A percentile compares a stretch with the other conserved stretches of the same genome.
Conservation (phyloP, 1,284 basidiomycete genomes). For the Paramarasmius palmivorus region DNA sequence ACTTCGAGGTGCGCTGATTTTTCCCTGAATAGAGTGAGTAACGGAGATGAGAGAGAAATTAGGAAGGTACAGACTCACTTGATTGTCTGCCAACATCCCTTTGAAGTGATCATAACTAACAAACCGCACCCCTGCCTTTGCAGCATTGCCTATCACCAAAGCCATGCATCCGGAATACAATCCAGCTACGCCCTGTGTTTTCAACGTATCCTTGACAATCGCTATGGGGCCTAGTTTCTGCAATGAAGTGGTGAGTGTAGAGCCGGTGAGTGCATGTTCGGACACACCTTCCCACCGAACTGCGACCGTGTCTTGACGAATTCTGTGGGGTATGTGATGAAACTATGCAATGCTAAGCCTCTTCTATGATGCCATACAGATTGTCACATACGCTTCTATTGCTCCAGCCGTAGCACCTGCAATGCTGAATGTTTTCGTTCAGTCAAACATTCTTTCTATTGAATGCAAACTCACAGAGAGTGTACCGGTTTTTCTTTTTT, state of each 20-base stretch:
- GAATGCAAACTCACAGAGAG: constrained; percentile 49
- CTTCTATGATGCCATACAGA: not conserved
- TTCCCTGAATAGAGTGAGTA: constrained; percentile 59
- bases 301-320: constrained; percentile 88
- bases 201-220: constrained; percentile 72
- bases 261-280: not conserved
- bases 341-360: constrained; percentile 37
- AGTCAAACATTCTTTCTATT: not conserved
- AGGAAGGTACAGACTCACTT: constrained; percentile 50
- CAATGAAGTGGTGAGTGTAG: not conserved
- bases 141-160: constrained; percentile 85
- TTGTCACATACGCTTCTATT: constrained; percentile 71
- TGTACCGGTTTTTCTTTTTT: constrained; percentile 79
- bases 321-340: constrained; percentile 90
- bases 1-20: constrained; percentile 83
- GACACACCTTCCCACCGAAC: constrained; percentile 72
- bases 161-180: constrained; percentile 88
- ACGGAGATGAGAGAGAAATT: constrained; percentile 1
- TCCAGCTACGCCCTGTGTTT: constrained; percentile 72
- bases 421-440: constrained; percentile 37
- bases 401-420: constrained; percentile 95
- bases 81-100: constrained; percentile 74
- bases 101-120: constrained; percentile 96
- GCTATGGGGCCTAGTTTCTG: constrained; percentile 68
- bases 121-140: constrained; percentile 94